Evolutionary conservation across 805 yeast genomes (phyloP), one percentile per base, ranked within the genome.

Genomic region (Cyberlindnera samutprakarnensis): DNA sequence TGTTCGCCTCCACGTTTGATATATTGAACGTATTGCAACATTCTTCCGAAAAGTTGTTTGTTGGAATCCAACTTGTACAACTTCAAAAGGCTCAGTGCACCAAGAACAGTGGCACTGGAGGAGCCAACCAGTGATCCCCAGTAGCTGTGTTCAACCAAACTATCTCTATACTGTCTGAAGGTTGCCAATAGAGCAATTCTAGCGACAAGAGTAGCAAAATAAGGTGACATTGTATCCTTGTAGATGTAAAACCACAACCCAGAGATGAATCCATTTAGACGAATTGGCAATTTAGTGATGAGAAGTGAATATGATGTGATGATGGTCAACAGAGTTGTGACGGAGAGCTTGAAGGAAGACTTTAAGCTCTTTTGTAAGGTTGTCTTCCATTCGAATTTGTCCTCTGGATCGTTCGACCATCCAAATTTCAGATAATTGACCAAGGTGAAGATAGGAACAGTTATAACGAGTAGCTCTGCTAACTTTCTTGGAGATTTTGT

Each of bases 191-290:
- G 17, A 1, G 40, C 33, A 12, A 37, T 31, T 14, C 44, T 31
- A 1, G 38, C 39, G 11, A 37, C 9, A 18, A 30, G 33, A 8
- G 28, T 28, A 23, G 33, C 28, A 6, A 37, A 8, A 7, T 25
- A 19, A 4, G 28, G 11, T n/a, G 21, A 21, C 2, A 31, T 34
- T 6, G 37, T 22, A n/a, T 31, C 26, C 14, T 33, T 32, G 16
- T 37, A 33, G 6, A 27, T 18, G 16, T 23, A 22, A 32, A 37
- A 37, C 44, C 44, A 41, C 9, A 41, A 27, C 3, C 40, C 44
- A 9, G 44, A 35, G 15, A 41, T 27, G 22, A 37, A 19, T 2
- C 44, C 44, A 19, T 31, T 37, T n/a, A 33, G 6, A n/a, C 41
- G 32, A 15, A 35, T 39, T 9, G 27, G 10, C 3, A 37, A 14